These are phyloP conservation scores for Russula virescens DNA, from an alignment of 768 basidiomycete genomes.

Conservation along the genomic window DNA sequence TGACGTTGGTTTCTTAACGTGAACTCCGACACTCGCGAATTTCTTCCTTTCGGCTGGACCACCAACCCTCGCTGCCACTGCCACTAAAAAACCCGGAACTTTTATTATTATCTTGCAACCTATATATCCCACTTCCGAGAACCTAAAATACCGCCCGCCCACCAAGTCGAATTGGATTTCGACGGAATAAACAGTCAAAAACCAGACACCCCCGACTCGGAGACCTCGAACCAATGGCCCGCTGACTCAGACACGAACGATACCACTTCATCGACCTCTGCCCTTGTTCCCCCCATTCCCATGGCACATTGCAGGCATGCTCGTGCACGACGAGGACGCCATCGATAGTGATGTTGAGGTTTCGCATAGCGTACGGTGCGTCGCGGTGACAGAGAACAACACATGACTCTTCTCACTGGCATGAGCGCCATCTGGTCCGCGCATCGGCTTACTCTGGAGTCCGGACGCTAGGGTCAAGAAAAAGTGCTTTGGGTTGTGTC, in stretches of 20 bases:
- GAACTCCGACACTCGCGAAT: too few species aligned
- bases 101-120: too few species aligned
- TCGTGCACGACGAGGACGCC: constrained; percentile 54
- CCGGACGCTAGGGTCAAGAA: constrained; percentile 46
- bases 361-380: constrained; percentile 61
- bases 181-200: neutral
- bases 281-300: constrained; percentile 5
- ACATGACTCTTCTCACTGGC: constrained; percentile 83
- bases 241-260: constrained; percentile 22
- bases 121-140: constrained; percentile 16
- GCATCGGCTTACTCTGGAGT: constrained; percentile 65
- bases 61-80: too few species aligned
- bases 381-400: constrained; percentile 74
- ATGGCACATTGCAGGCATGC: constrained; percentile 84
- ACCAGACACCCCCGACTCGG: constrained; percentile 18
- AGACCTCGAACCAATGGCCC: constrained; percentile 24
- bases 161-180: constrained; percentile 23
- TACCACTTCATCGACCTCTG: constrained; percentile 1
- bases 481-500: constrained; percentile 87
- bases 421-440: constrained; percentile 96
- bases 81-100: too few species aligned
- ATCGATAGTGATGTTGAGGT: constrained; percentile 42
- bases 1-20: too few species aligned
- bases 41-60: too few species aligned
- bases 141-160: constrained; percentile 20